A percentile compares a stretch with the other conserved stretches of the same genome.
Conservation (phyloP, 331 rosid genomes). For the Quercus phellos region DNA sequence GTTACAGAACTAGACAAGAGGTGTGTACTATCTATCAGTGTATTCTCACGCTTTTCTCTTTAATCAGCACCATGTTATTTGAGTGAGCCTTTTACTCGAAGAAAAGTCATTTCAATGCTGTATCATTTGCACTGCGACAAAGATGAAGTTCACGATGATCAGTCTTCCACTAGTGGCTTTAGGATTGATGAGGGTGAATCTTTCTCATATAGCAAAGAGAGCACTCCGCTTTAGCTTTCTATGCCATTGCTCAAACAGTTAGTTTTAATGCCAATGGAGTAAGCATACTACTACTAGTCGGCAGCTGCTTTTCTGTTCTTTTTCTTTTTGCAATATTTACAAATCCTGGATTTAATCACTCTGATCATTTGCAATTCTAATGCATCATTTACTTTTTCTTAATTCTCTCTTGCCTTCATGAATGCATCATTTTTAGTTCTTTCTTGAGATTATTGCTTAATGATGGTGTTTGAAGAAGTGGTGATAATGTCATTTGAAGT, state of each 20-base stretch:
- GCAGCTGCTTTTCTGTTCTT: not conserved
- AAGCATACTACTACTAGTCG: not conserved
- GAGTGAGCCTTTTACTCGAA: not conserved
- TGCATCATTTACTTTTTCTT: too few species aligned
- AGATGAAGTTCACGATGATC: not conserved
- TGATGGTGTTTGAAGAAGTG: too few species aligned
- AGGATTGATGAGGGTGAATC: not conserved
- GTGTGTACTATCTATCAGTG: not conserved
- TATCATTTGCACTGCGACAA: not conserved
- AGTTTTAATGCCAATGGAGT: not conserved
- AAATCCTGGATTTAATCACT: not conserved
- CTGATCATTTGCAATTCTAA: not conserved
- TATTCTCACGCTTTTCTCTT: not conserved
- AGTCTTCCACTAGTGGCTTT: constrained; percentile 2
- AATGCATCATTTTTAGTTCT: too few species aligned
- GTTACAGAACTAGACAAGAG: too few species aligned
- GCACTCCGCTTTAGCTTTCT: not conserved
- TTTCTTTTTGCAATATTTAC: not conserved
- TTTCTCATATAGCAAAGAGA: not conserved
- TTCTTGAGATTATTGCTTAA: too few species aligned
- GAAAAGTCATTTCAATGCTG: not conserved
- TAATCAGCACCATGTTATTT: not conserved
- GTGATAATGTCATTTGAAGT: too few species aligned
- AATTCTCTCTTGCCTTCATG: too few species aligned
- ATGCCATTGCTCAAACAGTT: not conserved